Conservation (phyloP, 2,329 filamentous ascomycete genomes). For the Phialophora chinensis region DNA sequence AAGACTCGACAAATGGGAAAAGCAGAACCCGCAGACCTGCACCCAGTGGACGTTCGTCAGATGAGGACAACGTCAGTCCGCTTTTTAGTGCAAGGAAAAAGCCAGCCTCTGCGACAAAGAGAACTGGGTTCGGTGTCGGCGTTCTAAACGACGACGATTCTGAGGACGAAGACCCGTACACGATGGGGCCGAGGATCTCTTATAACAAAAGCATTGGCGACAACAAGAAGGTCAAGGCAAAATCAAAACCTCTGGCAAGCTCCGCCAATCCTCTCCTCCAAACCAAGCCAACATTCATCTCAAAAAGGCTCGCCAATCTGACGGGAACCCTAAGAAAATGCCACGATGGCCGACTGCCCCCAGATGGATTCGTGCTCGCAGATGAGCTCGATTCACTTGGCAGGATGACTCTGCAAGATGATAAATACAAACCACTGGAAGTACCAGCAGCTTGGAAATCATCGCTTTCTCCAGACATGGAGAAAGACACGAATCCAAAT, state of each 20-base stretch:
- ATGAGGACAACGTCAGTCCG: conserved; percentile 44
- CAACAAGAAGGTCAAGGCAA: conserved; percentile 79
- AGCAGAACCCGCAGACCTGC: background rate
- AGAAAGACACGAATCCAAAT: conserved; percentile 3
- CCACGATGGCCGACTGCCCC: conserved; percentile 70
- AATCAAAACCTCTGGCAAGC: conserved; percentile 53
- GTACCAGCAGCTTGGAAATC: conserved; percentile 71
- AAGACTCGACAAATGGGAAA: background rate
- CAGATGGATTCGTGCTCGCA: conserved; percentile 64
- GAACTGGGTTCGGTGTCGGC: conserved; percentile 82
- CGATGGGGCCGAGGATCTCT: conserved; percentile 86
- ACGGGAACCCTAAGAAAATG: conserved; percentile 68
- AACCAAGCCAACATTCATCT: conserved; percentile 75
- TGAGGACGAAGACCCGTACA: conserved; percentile 93
- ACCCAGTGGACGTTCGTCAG: background rate
- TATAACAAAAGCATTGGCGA: conserved; percentile 83
- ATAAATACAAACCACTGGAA: conserved; percentile 52
- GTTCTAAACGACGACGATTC: conserved; percentile 91
- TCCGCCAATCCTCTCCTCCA: conserved; percentile 68
- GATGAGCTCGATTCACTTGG: conserved; percentile 57
- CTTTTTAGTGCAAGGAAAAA: conserved; percentile 43
- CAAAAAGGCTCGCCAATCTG: conserved; percentile 63
- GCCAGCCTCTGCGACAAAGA: conserved; percentile 57
- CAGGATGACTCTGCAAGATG: conserved; percentile 53
- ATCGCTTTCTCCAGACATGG: conserved; percentile 49